Evolutionary conservation across 2,329 filamentous ascomycete species (phyloP).

Genomic region (Hypoxylon sp.): DNA sequence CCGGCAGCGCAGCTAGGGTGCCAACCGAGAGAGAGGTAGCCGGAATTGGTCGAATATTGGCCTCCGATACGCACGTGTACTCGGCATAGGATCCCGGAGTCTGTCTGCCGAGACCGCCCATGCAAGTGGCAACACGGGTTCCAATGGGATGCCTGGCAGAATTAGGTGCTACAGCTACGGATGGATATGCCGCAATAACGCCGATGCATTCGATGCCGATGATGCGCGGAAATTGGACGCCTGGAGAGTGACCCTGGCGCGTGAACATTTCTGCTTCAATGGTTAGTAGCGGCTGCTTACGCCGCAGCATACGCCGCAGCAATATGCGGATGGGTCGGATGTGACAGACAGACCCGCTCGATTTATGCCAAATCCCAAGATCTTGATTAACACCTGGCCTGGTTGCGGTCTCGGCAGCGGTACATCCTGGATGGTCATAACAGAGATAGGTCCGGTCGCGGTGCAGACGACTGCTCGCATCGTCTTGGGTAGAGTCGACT

Average conservation of each 20-base stretch:
- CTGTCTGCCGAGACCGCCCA: constrained; percentile 64
- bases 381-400: constrained; percentile 59
- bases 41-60: constrained; percentile 58
- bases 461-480: constrained; percentile 63
- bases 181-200: constrained; percentile 56
- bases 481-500: constrained; percentile 45
- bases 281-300: constrained; percentile 20
- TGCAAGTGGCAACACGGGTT: constrained; percentile 62
- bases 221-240: constrained; percentile 60
- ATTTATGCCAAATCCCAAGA: constrained; percentile 64
- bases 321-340: constrained; percentile 23
- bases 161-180: background rate
- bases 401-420: constrained; percentile 58
- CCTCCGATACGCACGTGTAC: constrained; percentile 61
- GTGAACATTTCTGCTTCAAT: constrained; percentile 60
- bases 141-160: constrained; percentile 16
- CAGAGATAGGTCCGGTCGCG: constrained; percentile 57
- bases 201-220: constrained; percentile 64
- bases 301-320: background rate
- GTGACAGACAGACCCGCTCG: constrained; percentile 47
- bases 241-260: constrained; percentile 60
- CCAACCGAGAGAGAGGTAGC: constrained; percentile 50
- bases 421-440: constrained; percentile 57
- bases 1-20: constrained; percentile 61
- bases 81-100: constrained; percentile 67